phyloP scores from a whole-genome alignment of 2,329 filamentous ascomycete species.

The Ascochyta clinopodiicola region DNA sequence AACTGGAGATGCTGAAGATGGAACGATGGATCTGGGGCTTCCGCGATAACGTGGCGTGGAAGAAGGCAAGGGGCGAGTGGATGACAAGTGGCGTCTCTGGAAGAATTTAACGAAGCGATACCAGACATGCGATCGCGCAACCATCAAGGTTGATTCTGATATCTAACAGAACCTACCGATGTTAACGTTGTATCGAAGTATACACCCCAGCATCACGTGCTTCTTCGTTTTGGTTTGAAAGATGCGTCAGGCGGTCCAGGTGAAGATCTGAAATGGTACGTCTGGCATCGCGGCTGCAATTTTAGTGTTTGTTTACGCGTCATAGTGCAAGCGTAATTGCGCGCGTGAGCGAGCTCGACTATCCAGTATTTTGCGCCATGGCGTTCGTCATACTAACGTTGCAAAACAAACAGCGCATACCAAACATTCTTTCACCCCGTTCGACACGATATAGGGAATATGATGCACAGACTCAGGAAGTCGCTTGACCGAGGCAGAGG shows the following conservation, averaged over 20 bases:
- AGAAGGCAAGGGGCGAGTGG: slow-evolving; percentile 21
- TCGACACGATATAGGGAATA: slow-evolving; percentile 16
- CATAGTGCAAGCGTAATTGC: neutral
- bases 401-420: neutral
- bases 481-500: slow-evolving; percentile 11
- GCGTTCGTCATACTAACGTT: slow-evolving; percentile 27
- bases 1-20: slow-evolving; percentile 11
- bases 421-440: neutral
- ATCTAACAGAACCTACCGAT: no score
- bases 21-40: slow-evolving; percentile 31
- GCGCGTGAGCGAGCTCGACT: neutral
- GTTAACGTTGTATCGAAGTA: neutral
- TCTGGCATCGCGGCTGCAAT: neutral
- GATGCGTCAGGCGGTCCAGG: neutral
- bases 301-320: neutral
- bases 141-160: no score
- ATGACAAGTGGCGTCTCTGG: slow-evolving; percentile 19
- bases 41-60: slow-evolving; percentile 17
- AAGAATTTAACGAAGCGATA: neutral
- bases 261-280: neutral
- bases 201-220: neutral
- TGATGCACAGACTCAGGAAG: slow-evolving; percentile 16
- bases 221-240: neutral
- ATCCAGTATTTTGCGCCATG: slow-evolving; percentile 21
- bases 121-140: neutral